phyloP scores from a whole-genome alignment of 345 rosid species.

The Lepidium aucheri region DNA sequence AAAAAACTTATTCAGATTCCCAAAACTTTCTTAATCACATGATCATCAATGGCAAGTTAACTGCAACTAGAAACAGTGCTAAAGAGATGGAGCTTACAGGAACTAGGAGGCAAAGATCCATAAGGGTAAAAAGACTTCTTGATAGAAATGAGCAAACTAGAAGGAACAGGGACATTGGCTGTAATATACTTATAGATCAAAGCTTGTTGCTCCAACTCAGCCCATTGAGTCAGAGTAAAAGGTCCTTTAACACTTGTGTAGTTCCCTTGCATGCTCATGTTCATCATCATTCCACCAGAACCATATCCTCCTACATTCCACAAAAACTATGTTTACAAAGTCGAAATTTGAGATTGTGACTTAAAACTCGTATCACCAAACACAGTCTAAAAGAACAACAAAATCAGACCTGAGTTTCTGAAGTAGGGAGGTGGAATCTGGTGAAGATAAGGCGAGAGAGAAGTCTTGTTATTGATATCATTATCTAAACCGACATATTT shows the following conservation, averaged over 20 bases:
- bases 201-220: slow-evolving; percentile 68
- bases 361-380: slow-evolving; percentile 12
- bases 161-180: slow-evolving; percentile 54
- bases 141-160: slow-evolving; percentile 51
- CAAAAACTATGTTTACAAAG: too few species aligned
- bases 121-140: slow-evolving; percentile 42
- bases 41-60: neutral
- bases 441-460: slow-evolving; percentile 26
- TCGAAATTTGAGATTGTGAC: neutral
- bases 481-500: slow-evolving; percentile 28
- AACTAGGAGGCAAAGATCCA: slow-evolving; percentile 38
- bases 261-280: slow-evolving; percentile 46
- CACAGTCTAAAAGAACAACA: neutral
- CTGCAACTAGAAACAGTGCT: neutral
- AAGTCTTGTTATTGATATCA: slow-evolving; percentile 1
- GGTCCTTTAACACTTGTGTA: slow-evolving; percentile 40
- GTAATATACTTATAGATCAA: slow-evolving; percentile 63
- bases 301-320: slow-evolving; percentile 31
- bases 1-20: neutral
- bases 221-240: slow-evolving; percentile 59
- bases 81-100: slow-evolving; percentile 33
- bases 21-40: neutral
- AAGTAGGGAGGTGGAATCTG: slow-evolving; percentile 23
- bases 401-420: slow-evolving; percentile 38
- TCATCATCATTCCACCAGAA: slow-evolving; percentile 41